These are phyloP conservation scores for Escovopsis weberi DNA, from an alignment of 2,329 filamentous ascomycete genomes.

Conservation along the genomic window DNA sequence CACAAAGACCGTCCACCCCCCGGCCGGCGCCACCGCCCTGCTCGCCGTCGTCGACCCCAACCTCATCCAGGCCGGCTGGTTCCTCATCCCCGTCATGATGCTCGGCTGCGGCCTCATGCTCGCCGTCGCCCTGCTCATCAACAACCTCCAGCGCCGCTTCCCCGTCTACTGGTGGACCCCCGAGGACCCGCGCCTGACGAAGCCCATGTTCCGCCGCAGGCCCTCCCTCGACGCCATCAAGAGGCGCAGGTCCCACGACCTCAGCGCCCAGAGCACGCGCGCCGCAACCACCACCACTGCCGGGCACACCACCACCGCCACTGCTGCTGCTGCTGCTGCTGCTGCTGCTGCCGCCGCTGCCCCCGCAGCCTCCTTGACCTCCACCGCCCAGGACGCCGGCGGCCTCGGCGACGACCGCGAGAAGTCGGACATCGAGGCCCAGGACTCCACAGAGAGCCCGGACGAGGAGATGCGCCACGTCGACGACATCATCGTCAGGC, in stretches of 20 bases:
- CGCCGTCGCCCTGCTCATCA: slow-evolving; percentile 45
- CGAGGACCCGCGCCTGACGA: slow-evolving; percentile 11
- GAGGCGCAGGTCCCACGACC: neutral
- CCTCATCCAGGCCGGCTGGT: slow-evolving; percentile 50
- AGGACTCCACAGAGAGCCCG: slow-evolving; percentile 6
- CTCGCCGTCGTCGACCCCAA: slow-evolving; percentile 47
- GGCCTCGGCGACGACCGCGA: slow-evolving; percentile 4
- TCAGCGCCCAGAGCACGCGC: slow-evolving; percentile 5
- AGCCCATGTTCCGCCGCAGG: slow-evolving; percentile 5
- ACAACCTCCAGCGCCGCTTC: slow-evolving; percentile 53
- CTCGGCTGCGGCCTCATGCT: slow-evolving; percentile 49
- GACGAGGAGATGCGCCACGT: slow-evolving; percentile 7
- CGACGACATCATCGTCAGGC: slow-evolving; percentile 21
- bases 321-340: too few species aligned
- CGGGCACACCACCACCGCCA: too few species aligned
- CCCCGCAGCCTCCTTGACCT: too few species aligned
- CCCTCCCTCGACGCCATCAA: slow-evolving; percentile 3
- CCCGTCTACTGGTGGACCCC: slow-evolving; percentile 60
- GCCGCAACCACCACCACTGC: neutral
- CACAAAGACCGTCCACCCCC: slow-evolving; percentile 60
- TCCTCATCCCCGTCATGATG: slow-evolving; percentile 46
- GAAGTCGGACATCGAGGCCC: slow-evolving; percentile 5
- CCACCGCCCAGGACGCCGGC: too few species aligned
- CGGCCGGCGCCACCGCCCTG: slow-evolving; percentile 59
- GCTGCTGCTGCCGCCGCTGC: too few species aligned